Percentiles rank a stretch among this genome's conserved stretches.
Evolutionary conservation across 768 basidiomycete genomes (phyloP).

Genomic region (Pleurotus cornucopiae): DNA sequence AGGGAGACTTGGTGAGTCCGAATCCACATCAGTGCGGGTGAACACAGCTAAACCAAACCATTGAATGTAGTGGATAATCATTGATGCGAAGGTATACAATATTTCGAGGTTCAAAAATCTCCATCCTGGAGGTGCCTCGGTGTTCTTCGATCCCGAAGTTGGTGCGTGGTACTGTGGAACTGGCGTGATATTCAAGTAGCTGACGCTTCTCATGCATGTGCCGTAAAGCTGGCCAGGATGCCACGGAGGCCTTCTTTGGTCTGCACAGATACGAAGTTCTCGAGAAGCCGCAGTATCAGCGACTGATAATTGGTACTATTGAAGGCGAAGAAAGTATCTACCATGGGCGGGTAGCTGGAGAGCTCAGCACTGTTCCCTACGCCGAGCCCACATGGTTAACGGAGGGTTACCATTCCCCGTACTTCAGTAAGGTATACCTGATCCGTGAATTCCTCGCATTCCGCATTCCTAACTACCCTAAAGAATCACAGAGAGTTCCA

Average conservation of each 20-base stretch:
- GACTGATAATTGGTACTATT: constrained; percentile 73
- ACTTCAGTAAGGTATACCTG: constrained; percentile 61
- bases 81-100: constrained; percentile 83
- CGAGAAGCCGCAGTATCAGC: constrained; percentile 64
- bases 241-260: constrained; percentile 83
- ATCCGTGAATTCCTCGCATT: constrained; percentile 22
- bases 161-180: constrained; percentile 52
- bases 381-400: constrained; percentile 79
- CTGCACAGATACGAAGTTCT: constrained; percentile 87
- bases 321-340: constrained; percentile 58
- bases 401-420: constrained; percentile 66
- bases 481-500: constrained; percentile 60
- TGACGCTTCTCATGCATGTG: not conserved
- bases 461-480: constrained; percentile 10
- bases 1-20: constrained; percentile 63
- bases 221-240: constrained; percentile 75
- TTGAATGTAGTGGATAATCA: constrained; percentile 64
- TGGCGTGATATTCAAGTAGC: not conserved
- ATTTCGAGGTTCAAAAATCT: constrained; percentile 73
- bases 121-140: constrained; percentile 80
- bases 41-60: not conserved
- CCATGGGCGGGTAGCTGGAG: constrained; percentile 44
- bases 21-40: not conserved
- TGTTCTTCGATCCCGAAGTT: constrained; percentile 74
- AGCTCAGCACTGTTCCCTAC: constrained; percentile 75